These are phyloP conservation scores for Chrysophaeum taylorii DNA, from an alignment of 352 stramenopile species.

Conservation along the genomic window DNA sequence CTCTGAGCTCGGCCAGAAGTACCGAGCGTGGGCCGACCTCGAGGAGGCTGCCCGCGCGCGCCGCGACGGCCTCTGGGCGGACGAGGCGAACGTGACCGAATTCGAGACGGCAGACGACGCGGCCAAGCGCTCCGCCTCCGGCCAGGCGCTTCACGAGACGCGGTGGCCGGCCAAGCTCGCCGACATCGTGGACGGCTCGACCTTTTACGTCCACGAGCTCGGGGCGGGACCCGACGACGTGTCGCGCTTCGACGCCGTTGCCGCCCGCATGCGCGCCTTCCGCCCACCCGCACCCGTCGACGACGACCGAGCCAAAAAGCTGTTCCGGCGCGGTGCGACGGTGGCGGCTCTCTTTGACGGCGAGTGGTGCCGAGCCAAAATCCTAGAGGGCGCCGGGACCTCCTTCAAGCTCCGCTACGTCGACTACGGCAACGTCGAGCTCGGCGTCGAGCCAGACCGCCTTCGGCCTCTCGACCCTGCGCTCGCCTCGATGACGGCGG, in stretches of 20 bases:
- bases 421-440: constrained; percentile 67
- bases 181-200: constrained; percentile 63
- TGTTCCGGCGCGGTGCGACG: constrained; percentile 41
- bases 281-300: constrained; percentile 51
- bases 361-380: constrained; percentile 67
- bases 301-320: constrained; percentile 50
- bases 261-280: background rate
- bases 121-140: constrained; percentile 44
- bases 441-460: constrained; percentile 46
- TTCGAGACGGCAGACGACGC: constrained; percentile 28
- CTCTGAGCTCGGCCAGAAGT: constrained; percentile 39
- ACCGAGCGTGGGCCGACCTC: background rate
- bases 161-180: constrained; percentile 61
- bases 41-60: constrained; percentile 60
- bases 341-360: constrained; percentile 68
- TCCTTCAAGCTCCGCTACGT: constrained; percentile 57
- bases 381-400: constrained; percentile 23
- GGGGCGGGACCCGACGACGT: constrained; percentile 50
- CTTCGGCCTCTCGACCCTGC: constrained; percentile 61
- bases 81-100: constrained; percentile 34
- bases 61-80: constrained; percentile 71
- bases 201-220: constrained; percentile 71
- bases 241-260: constrained; percentile 41
- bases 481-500: constrained; percentile 56
- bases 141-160: constrained; percentile 32